Base-by-base conservation (phyloP, 345 rosid genomes). In the Ceriops zippeliana region DNA sequence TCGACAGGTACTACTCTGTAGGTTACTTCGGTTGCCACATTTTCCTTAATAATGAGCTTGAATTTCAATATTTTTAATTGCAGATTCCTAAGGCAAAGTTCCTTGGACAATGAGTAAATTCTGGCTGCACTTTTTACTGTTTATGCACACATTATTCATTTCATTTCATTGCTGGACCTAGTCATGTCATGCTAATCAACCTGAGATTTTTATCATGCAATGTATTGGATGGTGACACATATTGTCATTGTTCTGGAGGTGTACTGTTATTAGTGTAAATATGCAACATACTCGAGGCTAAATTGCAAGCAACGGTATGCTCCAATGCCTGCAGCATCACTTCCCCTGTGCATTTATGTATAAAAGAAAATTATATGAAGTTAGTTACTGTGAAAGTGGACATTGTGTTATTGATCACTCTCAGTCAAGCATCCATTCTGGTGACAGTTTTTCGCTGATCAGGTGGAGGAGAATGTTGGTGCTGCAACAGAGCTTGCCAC, bases 381-480 rank as follows among this genome's bases (percentile, higher is more conserved):
- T 13, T 13, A 42, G 49, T 15, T 42, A 11, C 15, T 3, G 49
- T 15, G 16, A 42, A 42, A 15, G 1, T 42, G 49, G 49, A 13
- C 49, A 13, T 3, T 42, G 13, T 4, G 4, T 3, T 42, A 11
- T 42, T 42, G 49, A 42, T 11, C 16, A 13, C 0, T 22, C 15
- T 2, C 59, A 10, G 22, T 24, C 9, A 7, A 47, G 47, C 28
- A 38, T 64, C 42, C 13, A 49, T 31, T 56, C n/a, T 38, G 24
- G 15, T 56, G 52, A 67, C 19, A 28, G 4, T 8, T 1, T 28
- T 22, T 37, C 38, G 24, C 54, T 68, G 52, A 22, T 49, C 81
- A 92, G 98, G 98, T 90, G 2, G 76, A 79, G 79, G 89, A 88
- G 77, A 92, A 92, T 73, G 88, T 78, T 57, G 82, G 82, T n/a